Evolutionary conservation across 495 filamentous ascomycete species (phyloP).

Genomic region (Podospora australis): DNA sequence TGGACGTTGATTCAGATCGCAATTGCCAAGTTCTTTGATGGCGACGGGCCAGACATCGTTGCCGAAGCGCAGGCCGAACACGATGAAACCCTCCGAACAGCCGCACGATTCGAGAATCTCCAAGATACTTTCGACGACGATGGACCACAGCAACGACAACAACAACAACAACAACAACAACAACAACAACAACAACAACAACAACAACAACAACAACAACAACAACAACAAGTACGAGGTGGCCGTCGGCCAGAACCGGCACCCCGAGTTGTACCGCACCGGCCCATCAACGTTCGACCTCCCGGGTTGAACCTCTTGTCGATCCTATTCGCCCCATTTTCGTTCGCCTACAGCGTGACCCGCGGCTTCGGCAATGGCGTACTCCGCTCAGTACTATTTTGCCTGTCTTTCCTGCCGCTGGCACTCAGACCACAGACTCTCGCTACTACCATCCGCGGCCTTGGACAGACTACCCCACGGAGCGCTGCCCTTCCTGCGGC

Average conservation of each 20-base stretch:
- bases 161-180: too few relatives aligned
- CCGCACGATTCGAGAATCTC: slow-evolving; percentile 63
- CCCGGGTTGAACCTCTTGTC: slow-evolving; percentile 70
- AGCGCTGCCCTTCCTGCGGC: slow-evolving; percentile 73
- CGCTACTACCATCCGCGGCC: slow-evolving; percentile 42
- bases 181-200: too few relatives aligned
- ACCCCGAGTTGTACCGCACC: slow-evolving; percentile 73
- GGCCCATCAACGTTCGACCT: slow-evolving; percentile 56
- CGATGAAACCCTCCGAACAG: slow-evolving; percentile 48
- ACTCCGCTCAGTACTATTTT: slow-evolving; percentile 69
- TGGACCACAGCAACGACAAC: too few relatives aligned
- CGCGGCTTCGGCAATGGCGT: slow-evolving; percentile 23
- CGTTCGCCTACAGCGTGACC: slow-evolving; percentile 48
- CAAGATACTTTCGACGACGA: slow-evolving; percentile 46
- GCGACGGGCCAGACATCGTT: slow-evolving; percentile 75
- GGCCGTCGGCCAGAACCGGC: slow-evolving; percentile 55
- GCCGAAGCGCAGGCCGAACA: slow-evolving; percentile 67
- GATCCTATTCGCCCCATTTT: slow-evolving; percentile 74
- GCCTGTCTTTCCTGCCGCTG: slow-evolving; percentile 49
- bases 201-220: too few relatives aligned
- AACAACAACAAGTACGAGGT: too few relatives aligned
- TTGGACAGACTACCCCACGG: slow-evolving; percentile 60
- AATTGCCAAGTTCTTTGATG: slow-evolving; percentile 95
- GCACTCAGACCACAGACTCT: slow-evolving; percentile 58
- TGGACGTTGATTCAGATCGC: slow-evolving; percentile 59